phyloP scores from a whole-genome alignment of 768 basidiomycete genomes.

The Rhodotorula babjevae region DNA sequence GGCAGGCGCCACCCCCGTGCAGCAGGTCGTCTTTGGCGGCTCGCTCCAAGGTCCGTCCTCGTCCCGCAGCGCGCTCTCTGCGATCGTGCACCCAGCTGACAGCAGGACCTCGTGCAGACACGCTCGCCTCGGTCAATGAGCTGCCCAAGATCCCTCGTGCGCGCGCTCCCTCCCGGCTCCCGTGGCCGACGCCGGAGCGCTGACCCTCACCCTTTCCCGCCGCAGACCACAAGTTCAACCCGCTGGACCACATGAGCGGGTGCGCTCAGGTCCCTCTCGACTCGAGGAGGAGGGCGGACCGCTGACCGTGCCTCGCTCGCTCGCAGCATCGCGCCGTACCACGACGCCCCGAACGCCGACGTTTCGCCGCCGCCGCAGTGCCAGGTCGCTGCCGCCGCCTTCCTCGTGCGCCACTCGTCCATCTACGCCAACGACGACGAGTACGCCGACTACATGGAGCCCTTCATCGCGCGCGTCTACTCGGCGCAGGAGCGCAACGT shows the following conservation, averaged over 20 bases:
- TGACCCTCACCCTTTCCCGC: not conserved
- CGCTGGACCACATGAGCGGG: constrained; percentile 27
- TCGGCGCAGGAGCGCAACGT: constrained; percentile 11
- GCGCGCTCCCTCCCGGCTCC: not conserved
- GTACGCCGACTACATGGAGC: constrained; percentile 47
- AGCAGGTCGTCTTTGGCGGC: not conserved
- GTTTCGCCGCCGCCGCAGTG: constrained; percentile 45
- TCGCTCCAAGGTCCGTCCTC: not conserved
- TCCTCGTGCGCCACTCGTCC: constrained; percentile 48
- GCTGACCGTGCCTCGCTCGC: not conserved
- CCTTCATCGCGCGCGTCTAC: constrained; percentile 47
- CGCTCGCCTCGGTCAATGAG: not conserved
- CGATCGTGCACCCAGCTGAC: not conserved
- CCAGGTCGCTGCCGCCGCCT: constrained; percentile 44
- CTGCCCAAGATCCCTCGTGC: constrained; percentile 32
- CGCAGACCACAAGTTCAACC: constrained; percentile 19
- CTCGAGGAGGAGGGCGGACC: not conserved
- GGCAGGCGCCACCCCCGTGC: not conserved
- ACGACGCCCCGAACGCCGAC: constrained; percentile 23
- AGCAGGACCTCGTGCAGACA: not conserved
- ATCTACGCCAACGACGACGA: constrained; percentile 51
- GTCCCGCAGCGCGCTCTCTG: not conserved
- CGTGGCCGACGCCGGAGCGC: not conserved
- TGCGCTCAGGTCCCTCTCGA: not conserved
- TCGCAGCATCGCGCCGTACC: constrained; percentile 30